These are phyloP conservation scores for Simplicillium sp. DNA, from an alignment of 2,329 filamentous ascomycete genomes.

Conservation along the genomic window DNA sequence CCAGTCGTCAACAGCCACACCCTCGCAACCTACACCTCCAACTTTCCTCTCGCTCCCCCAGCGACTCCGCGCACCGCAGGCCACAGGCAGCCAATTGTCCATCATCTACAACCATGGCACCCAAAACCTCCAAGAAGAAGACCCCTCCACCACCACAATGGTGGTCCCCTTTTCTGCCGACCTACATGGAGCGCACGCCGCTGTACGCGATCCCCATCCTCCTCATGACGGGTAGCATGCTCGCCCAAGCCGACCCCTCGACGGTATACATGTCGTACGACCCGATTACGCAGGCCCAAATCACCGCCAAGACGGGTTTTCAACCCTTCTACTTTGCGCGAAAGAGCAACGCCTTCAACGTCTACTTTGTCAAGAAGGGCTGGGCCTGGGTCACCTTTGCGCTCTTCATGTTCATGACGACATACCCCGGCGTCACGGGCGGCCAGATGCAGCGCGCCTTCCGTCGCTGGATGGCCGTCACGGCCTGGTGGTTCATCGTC, in stretches of 20 bases:
- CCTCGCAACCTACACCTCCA: background rate
- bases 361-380: conserved; percentile 87
- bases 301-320: conserved; percentile 34
- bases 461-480: conserved; percentile 62
- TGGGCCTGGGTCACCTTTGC: conserved; percentile 84
- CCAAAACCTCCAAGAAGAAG: background rate
- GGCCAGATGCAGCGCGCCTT: conserved; percentile 33
- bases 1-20: background rate
- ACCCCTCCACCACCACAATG: background rate
- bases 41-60: background rate
- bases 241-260: conserved; percentile 66
- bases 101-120: background rate
- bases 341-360: conserved; percentile 88
- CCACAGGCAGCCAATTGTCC: background rate
- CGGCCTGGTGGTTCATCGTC: conserved; percentile 70
- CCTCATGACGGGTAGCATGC: conserved; percentile 73
- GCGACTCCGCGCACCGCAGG: background rate
- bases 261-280: conserved; percentile 57
- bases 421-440: conserved; percentile 47
- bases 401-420: conserved; percentile 60
- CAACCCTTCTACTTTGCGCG: conserved; percentile 84
- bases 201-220: conserved; percentile 67
- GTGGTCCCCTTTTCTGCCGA: background rate
- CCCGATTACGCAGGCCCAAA: conserved; percentile 51
- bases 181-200: conserved; percentile 48